Conservation (phyloP, 176 grass and related monocot genomes). For the Microstegium vimineum region DNA sequence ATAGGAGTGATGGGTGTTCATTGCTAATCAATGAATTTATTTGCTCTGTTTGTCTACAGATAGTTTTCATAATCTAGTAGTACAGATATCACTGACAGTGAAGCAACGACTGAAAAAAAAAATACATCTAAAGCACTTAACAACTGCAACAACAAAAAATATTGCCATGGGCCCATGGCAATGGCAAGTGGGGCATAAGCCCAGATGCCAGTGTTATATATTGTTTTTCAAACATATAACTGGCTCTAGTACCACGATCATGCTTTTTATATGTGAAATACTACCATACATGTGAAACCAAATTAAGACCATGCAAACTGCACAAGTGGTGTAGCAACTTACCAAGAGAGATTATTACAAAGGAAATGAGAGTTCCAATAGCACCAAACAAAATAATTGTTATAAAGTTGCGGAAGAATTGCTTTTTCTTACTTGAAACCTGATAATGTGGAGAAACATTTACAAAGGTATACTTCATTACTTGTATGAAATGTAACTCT, state of each 20-base stretch:
- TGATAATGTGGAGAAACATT: constrained; percentile 28
- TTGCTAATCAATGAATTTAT: background rate
- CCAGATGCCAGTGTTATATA: background rate
- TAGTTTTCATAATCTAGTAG: background rate
- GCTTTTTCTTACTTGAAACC: constrained; percentile 99
- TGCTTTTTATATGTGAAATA: background rate
- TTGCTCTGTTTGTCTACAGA: background rate
- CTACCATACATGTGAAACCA: background rate
- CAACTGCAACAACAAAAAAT: background rate
- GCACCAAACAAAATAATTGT: constrained; percentile 93
- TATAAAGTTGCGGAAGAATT: constrained; percentile 90
- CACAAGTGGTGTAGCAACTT: constrained; percentile 33
- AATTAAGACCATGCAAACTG: background rate
- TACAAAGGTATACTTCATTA: constrained; percentile 2
- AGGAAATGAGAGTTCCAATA: constrained; percentile 87
- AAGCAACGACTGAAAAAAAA: background rate
- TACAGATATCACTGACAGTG: background rate
- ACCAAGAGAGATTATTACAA: constrained; percentile 78
- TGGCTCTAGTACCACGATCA: background rate
- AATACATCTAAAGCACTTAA: too few relatives aligned
- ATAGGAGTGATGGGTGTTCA: background rate
- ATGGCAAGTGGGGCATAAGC: background rate
- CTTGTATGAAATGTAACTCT: constrained; percentile 9
- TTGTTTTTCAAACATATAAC: background rate
- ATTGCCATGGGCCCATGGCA: background rate